These are phyloP conservation scores for Prunus fruticosa DNA, from an alignment of 306 rosid genomes.

Conservation along the genomic window DNA sequence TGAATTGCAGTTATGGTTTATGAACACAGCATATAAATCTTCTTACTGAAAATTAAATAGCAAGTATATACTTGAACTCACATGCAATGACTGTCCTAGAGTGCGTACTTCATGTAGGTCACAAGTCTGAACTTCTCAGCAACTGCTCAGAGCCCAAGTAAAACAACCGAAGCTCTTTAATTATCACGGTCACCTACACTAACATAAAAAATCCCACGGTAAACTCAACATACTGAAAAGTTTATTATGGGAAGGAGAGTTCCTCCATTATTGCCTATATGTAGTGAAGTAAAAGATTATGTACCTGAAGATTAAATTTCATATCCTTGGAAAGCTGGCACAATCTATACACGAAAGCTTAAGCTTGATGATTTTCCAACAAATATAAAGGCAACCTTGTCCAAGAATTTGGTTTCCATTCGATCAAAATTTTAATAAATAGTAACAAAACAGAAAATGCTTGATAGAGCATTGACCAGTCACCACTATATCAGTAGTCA, in stretches of 20 bases:
- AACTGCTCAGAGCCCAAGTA: conserved; percentile 1
- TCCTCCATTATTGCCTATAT: conserved; percentile 6
- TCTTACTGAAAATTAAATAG: background rate
- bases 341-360: conserved; percentile 1
- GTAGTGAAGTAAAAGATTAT: conserved; percentile 8
- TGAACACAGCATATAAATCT: background rate
- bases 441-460: conserved; percentile 23
- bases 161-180: background rate
- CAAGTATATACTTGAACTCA: background rate
- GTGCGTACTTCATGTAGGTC: background rate
- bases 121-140: conserved; percentile 11
- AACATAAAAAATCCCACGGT: conserved; percentile 13
- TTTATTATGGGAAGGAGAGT: background rate
- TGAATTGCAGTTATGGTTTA: background rate
- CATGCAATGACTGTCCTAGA: background rate
- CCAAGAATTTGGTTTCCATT: conserved; percentile 34
- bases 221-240: conserved; percentile 1
- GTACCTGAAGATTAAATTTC: conserved; percentile 23
- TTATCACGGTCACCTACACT: conserved; percentile 17
- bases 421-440: conserved; percentile 38
- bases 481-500: conserved; percentile 41
- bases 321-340: conserved; percentile 21
- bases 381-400: conserved; percentile 19
- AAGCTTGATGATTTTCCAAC: background rate
- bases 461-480: conserved; percentile 30